Evolutionary conservation across 169 alveolate genomes (phyloP).

Genomic region (Cytauxzoon felis): DNA sequence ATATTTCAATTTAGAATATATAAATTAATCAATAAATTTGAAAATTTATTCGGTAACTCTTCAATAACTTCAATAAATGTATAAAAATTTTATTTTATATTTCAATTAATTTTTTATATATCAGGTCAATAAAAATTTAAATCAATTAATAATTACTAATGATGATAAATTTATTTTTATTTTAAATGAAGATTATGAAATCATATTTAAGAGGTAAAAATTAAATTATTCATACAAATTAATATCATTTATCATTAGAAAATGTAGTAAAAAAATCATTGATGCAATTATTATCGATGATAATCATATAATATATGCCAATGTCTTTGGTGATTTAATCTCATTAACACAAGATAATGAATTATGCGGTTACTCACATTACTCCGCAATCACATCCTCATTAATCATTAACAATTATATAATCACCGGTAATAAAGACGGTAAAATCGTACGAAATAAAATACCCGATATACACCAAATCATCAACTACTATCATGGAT

Average conservation of each 20-base stretch:
- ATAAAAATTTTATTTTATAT: too few relatives aligned
- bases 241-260: too few relatives aligned
- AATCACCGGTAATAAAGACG: constrained; percentile 34
- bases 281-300: neutral
- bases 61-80: too few relatives aligned
- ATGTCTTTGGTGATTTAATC: constrained; percentile 20
- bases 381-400: constrained; percentile 20
- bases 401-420: neutral
- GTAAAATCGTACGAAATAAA: constrained; percentile 10
- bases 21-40: constrained; percentile 3
- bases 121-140: too few relatives aligned
- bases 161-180: too few relatives aligned
- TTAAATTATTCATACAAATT: too few relatives aligned
- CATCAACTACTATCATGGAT: neutral
- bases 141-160: too few relatives aligned
- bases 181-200: too few relatives aligned
- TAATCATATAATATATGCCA: neutral
- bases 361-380: constrained; percentile 12
- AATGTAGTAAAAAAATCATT: constrained; percentile 10
- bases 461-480: constrained; percentile 10
- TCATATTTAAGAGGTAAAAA: too few relatives aligned
- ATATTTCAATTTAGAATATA: constrained; percentile 9
- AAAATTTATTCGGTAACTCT: too few relatives aligned
- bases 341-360: neutral
- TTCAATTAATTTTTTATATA: too few relatives aligned